These are phyloP conservation scores for Dunaliella sp. DNA, from an alignment of 139 green algal species.

Conservation along the genomic window DNA sequence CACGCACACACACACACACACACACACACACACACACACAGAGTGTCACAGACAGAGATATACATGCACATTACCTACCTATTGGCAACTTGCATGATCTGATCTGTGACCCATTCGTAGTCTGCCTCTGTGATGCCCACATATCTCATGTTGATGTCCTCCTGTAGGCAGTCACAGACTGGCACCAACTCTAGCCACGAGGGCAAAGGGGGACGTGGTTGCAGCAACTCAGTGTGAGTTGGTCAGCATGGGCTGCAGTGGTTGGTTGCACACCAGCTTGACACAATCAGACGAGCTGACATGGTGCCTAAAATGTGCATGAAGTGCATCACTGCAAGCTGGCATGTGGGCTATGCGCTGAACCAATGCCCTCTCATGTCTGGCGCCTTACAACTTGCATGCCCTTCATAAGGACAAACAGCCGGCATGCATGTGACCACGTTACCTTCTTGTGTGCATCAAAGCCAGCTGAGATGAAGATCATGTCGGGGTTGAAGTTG, in stretches of 20 bases:
- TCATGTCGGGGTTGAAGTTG: slow-evolving; percentile 82
- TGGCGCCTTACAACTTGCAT: too few species aligned
- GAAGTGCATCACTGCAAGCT: too few species aligned
- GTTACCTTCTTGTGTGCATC: slow-evolving; percentile 61
- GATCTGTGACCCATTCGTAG: slow-evolving; percentile 87
- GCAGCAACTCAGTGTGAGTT: too few species aligned
- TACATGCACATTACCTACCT: background rate
- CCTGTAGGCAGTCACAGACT: background rate
- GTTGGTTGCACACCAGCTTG: too few species aligned
- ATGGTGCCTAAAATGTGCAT: too few species aligned
- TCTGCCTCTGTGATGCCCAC: slow-evolving; percentile 82
- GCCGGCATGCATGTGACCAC: background rate
- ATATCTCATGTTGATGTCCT: slow-evolving; percentile 49
- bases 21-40: background rate
- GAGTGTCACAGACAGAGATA: background rate
- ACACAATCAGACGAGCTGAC: too few species aligned
- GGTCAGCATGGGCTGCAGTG: too few species aligned
- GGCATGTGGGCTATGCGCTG: too few species aligned
- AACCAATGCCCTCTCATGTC: too few species aligned
- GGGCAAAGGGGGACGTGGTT: too few species aligned
- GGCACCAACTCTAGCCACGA: too few species aligned
- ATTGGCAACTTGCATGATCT: slow-evolving; percentile 72
- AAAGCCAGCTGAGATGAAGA: slow-evolving; percentile 89
- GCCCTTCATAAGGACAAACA: too few species aligned
- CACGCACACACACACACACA: background rate